Evolutionary conservation across 2,329 filamentous ascomycete genomes (phyloP).

Genomic region (Neurospora sp.): DNA sequence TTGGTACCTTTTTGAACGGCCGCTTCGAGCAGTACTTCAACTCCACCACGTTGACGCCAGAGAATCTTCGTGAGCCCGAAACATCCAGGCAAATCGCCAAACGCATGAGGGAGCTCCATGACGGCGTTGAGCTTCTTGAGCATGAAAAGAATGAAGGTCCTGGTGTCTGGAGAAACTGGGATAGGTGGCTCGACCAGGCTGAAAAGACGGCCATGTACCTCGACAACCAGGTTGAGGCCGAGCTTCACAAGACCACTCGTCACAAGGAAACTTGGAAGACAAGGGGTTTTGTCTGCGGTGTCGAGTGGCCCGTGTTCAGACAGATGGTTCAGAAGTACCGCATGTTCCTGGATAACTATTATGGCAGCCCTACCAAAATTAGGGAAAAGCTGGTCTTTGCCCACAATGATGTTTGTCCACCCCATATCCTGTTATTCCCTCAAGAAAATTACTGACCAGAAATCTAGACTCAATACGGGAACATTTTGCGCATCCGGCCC

Average conservation of each 20-base stretch:
- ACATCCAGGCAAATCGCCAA: conserved; percentile 92
- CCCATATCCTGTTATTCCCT: not conserved
- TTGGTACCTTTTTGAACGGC: conserved; percentile 89
- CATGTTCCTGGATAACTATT: conserved; percentile 58
- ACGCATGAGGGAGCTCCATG: conserved; percentile 91
- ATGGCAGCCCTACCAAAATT: conserved; percentile 57
- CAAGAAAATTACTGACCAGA: not conserved
- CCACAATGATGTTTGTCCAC: conserved; percentile 77
- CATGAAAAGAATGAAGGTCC: conserved; percentile 71
- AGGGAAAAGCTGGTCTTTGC: conserved; percentile 77
- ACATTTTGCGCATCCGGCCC: conserved; percentile 68
- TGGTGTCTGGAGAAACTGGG: conserved; percentile 86
- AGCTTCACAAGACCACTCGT: conserved; percentile 21
- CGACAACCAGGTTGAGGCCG: conserved; percentile 47
- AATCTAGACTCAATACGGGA: conserved; percentile 86
- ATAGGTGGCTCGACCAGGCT: conserved; percentile 71
- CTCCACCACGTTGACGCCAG: conserved; percentile 66
- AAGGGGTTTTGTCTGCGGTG: conserved; percentile 69
- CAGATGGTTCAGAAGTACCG: conserved; percentile 68
- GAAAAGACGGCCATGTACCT: conserved; percentile 46
- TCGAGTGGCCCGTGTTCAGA: conserved; percentile 72
- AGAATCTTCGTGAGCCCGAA: conserved; percentile 67
- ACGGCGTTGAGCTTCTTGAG: conserved; percentile 77
- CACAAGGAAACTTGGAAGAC: conserved; percentile 49
- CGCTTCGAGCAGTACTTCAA: conserved; percentile 94